Conservation (phyloP, 2,329 filamentous ascomycete species). For the Beauveria asiatica region DNA sequence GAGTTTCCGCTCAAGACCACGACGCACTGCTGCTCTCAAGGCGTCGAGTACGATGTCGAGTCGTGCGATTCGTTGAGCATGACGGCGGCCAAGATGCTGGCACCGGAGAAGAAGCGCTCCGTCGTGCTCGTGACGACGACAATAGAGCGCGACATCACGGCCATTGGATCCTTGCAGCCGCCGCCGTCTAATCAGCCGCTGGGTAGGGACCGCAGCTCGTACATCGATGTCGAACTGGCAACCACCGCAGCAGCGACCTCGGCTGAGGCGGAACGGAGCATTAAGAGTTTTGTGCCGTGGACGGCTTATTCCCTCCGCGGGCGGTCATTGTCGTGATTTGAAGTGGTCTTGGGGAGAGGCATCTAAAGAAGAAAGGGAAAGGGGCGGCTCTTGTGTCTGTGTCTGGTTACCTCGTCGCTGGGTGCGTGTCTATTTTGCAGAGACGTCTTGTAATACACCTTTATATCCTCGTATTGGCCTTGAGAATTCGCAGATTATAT, state of each 20-base stretch:
- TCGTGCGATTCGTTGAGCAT: slow-evolving; percentile 6
- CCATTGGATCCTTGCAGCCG: neutral
- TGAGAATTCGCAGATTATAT: too few species aligned
- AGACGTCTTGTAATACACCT: neutral
- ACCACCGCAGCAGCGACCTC: neutral
- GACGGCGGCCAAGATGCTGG: slow-evolving; percentile 1
- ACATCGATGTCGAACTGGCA: neutral
- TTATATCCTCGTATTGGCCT: neutral
- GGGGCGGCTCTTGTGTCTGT: neutral
- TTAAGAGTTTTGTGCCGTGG: neutral
- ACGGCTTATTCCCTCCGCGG: neutral
- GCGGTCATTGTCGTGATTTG: neutral
- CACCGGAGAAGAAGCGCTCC: neutral
- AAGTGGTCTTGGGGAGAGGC: too few species aligned
- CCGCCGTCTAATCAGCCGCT: neutral
- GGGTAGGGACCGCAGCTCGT: neutral
- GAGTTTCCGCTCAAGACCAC: slow-evolving; percentile 20
- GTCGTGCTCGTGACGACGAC: slow-evolving; percentile 10
- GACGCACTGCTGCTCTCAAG: slow-evolving; percentile 13
- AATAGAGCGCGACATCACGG: slow-evolving; percentile 4
- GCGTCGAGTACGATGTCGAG: slow-evolving; percentile 14
- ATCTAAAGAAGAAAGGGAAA: neutral
- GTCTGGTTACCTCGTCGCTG: neutral
- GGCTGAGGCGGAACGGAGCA: neutral
- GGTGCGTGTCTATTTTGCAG: neutral